phyloP scores from a whole-genome alignment of 2,329 filamentous ascomycete genomes.

The Trichoderma sp. region DNA sequence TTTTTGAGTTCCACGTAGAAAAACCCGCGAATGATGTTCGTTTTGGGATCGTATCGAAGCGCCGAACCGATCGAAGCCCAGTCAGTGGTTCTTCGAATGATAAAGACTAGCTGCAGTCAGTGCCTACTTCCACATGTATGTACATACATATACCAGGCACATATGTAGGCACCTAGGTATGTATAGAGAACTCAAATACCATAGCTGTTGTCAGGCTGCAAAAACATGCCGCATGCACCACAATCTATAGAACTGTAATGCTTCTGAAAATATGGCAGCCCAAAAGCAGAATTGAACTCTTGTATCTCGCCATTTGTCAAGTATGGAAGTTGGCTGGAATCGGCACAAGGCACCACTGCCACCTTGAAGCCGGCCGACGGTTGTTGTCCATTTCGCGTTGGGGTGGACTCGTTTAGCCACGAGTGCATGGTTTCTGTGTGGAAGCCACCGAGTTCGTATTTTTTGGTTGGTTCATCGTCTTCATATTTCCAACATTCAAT shows the following conservation, averaged over 20 bases:
- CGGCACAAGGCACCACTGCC: background rate
- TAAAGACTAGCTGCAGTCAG: background rate
- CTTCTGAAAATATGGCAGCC: background rate
- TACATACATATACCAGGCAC: too few species aligned
- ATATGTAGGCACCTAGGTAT: too few species aligned
- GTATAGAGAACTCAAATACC: background rate
- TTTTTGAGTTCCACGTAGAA: background rate
- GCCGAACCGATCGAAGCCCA: background rate
- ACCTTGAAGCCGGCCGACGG: background rate
- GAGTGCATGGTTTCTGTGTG: background rate
- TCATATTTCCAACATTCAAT: background rate
- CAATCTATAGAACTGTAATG: background rate
- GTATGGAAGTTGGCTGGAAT: background rate
- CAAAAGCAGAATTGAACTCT: background rate
- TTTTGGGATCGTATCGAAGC: background rate
- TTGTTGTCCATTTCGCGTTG: background rate
- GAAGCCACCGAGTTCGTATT: background rate
- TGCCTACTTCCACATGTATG: too few species aligned
- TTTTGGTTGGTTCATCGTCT: background rate
- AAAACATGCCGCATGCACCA: background rate
- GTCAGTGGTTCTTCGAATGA: background rate
- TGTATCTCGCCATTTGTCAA: background rate
- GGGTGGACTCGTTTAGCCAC: background rate
- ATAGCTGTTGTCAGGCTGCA: background rate
- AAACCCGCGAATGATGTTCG: background rate